Evolutionary conservation across 768 basidiomycete genomes (phyloP), one percentile per base, ranked within the genome.

Genomic region (Jaapia argillacea): DNA sequence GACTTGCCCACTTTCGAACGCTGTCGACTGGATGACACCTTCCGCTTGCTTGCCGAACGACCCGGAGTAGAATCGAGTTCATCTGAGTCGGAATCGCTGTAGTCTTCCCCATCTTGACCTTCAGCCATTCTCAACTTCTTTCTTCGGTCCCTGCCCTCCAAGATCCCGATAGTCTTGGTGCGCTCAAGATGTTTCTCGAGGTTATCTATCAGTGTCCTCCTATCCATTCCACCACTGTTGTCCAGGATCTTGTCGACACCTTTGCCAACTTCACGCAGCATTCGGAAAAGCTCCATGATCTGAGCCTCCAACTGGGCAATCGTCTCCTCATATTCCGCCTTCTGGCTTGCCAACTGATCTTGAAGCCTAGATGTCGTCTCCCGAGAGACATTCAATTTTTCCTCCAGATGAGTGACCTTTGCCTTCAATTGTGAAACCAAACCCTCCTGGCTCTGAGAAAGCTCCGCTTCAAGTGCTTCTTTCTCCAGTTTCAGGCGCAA

Each of bases 241-340:
- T 81, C 85, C 16, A 86, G 64, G 46, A 92, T 77, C 48, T 72
- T 75, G 44, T 87, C 84, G 27, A 89, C 74, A 12, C 84, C 82
- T 44, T 74, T 78, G 13, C 84, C 80, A 26, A 85, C 74, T 54
- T 94, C 87, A 58, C 80, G 86, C 43, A 98, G 69, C 90, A 96
- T 94, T 51, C 84, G 74, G 67, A 93, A 98, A 14, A 97, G 63
- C 57, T 96, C 92, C 72, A 86, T 77, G 48, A 94, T 93, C 67
- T 96, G 88, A 10, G 82, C 74, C 56, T 96, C 91, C 12, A 94
- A 78, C 58, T 94, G 87, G 3, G 77, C 70, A 45, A 97, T 89
- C 51, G 79, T 79, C 45, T 90, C 86, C 55, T 93, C 86, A 55
- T 92, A 92, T 12, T 75, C 78, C 13, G 66, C 58, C 58, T 82